Percentiles rank a stretch among this genome's conserved stretches.
phyloP scores from a whole-genome alignment of 257 asterid genomes.

The Voacanga thouarsii region DNA sequence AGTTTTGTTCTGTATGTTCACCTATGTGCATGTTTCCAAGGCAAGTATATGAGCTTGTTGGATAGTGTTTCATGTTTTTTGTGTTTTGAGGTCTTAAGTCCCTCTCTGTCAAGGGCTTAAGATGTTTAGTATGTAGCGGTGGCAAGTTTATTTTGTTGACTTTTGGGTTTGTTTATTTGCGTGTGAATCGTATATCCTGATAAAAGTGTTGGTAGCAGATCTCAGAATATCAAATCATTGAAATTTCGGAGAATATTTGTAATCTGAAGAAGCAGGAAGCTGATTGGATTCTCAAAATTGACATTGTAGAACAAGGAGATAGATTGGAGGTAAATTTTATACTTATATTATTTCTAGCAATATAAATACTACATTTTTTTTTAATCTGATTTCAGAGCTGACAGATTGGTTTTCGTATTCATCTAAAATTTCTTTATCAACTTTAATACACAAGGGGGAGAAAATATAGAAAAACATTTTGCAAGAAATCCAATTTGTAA shows the following conservation, averaged over 20 bases:
- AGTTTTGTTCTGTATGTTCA: not conserved
- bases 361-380: not conserved
- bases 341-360: not conserved
- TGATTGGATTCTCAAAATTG: constrained; percentile 97
- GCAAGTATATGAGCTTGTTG: not conserved
- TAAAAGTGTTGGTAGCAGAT: constrained; percentile 40
- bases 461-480: not conserved
- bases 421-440: not conserved
- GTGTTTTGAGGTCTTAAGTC: not conserved
- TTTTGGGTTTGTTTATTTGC: not conserved
- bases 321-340: constrained; percentile 60
- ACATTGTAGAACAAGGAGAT: constrained; percentile 82
- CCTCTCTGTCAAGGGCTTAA: not conserved
- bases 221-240: constrained; percentile 81
- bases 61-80: not conserved
- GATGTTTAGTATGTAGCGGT: not conserved
- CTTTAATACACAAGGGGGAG: not conserved
- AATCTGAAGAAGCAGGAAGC: constrained; percentile 94
- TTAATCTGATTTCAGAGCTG: not conserved
- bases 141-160: not conserved
- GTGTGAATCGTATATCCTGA: not conserved
- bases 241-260: constrained; percentile 90
- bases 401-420: not conserved
- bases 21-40: constrained; percentile 1
- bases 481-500: not conserved